A percentile compares a stretch with the other conserved stretches of the same genome.
Conservation (phyloP, 352 stramenopile genomes). For the Lagenidium sp. region DNA sequence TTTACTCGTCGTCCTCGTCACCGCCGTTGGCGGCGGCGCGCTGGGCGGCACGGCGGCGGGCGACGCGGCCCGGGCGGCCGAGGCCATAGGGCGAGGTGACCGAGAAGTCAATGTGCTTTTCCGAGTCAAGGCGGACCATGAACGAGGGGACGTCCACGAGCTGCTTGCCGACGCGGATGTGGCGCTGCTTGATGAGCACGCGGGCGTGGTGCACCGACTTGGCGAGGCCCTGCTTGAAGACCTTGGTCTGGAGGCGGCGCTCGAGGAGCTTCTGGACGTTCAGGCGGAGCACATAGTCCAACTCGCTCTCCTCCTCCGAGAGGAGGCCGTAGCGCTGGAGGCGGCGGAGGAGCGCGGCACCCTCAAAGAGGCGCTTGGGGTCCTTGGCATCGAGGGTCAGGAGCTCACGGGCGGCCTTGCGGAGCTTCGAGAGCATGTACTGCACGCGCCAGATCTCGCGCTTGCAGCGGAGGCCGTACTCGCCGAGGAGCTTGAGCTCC, state of each 20-base stretch:
- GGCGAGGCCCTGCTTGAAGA: conserved; percentile 98
- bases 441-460: conserved; percentile 99
- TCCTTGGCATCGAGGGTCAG: conserved; percentile 98
- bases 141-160: conserved; percentile 99
- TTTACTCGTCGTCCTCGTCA: conserved; percentile 81
- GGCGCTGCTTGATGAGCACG: conserved; percentile 98
- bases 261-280: conserved; percentile 99
- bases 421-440: conserved; percentile 98
- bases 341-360: conserved; percentile 94
- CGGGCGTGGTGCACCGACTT: conserved; percentile 99
- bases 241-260: conserved; percentile 97
- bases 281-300: conserved; percentile 98
- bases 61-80: conserved; percentile 94
- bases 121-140: conserved; percentile 97
- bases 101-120: conserved; percentile 99
- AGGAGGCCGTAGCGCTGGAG: conserved; percentile 97
- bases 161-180: conserved; percentile 99
- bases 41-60: conserved; percentile 90
- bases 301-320: conserved; percentile 95
- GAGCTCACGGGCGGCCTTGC: conserved; percentile 97
- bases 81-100: conserved; percentile 97
- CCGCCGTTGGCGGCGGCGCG: conserved; percentile 88
- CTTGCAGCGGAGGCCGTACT: conserved; percentile 99
- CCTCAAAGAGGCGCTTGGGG: conserved; percentile 98
- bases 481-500: conserved; percentile 98